Conservation (phyloP, 179 eudicot species). For the Beta macrorhiza region DNA sequence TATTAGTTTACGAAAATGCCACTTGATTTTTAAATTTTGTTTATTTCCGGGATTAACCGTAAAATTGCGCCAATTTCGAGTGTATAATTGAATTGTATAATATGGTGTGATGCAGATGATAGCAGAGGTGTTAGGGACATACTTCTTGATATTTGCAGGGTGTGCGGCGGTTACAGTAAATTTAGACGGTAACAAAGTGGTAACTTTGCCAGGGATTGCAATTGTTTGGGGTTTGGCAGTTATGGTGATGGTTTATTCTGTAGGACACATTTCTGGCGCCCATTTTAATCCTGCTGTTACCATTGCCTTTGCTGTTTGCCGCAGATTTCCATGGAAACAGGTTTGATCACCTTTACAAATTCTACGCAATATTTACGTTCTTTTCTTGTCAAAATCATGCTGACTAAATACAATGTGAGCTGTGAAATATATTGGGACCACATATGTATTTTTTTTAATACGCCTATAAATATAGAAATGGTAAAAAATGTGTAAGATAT, state of each 20-base stretch:
- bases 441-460: too few species aligned
- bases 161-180: slow-evolving; percentile 73
- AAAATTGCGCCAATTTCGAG: too few species aligned
- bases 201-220: slow-evolving; percentile 64
- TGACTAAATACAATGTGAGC: too few species aligned
- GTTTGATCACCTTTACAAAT: slow-evolving; percentile 22
- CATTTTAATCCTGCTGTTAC: slow-evolving; percentile 95
- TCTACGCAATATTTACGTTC: too few species aligned
- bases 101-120: slow-evolving; percentile 52
- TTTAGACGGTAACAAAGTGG: slow-evolving; percentile 34
- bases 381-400: too few species aligned
- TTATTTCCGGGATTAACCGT: too few species aligned
- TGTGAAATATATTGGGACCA: too few species aligned
- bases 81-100: too few species aligned
- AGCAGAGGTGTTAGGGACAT: slow-evolving; percentile 78
- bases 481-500: too few species aligned
- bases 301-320: slow-evolving; percentile 77
- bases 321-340: slow-evolving; percentile 82
- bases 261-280: slow-evolving; percentile 91
- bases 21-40: too few species aligned
- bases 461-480: too few species aligned
- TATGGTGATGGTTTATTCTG: slow-evolving; percentile 87
- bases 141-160: slow-evolving; percentile 82
- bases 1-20: too few species aligned
- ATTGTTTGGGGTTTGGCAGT: slow-evolving; percentile 84